A percentile compares a stretch with the other conserved stretches of the same genome.
Evolutionary conservation across 1,284 basidiomycete genomes (phyloP).

Genomic region (Cryptococcus maquisensis): DNA sequence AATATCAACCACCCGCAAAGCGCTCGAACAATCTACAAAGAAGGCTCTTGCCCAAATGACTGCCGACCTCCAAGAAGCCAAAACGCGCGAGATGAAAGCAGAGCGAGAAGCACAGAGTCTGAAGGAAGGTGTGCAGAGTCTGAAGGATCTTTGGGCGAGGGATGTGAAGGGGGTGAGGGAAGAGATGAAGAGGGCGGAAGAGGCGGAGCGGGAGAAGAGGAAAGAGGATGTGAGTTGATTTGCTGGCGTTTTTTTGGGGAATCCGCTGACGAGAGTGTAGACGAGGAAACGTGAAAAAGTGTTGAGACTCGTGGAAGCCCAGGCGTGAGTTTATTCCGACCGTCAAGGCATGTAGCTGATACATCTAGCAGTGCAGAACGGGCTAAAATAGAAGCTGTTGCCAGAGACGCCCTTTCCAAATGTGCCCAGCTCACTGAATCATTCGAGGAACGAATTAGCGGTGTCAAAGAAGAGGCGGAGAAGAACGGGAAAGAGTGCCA

Average conservation of each 20-base stretch:
- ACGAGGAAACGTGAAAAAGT: slow-evolving; percentile 26
- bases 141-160: slow-evolving; percentile 42
- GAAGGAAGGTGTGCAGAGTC: slow-evolving; percentile 35
- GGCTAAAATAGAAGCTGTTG: slow-evolving; percentile 19
- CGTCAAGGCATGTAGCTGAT: background rate
- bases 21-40: slow-evolving; percentile 36
- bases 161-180: slow-evolving; percentile 36
- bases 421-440: slow-evolving; percentile 10
- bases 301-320: slow-evolving; percentile 32
- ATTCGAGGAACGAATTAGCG: slow-evolving; percentile 23
- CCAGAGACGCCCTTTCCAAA: slow-evolving; percentile 21
- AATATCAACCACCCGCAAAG: slow-evolving; percentile 34
- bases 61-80: slow-evolving; percentile 33
- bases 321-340: slow-evolving; percentile 9
- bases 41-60: slow-evolving; percentile 36
- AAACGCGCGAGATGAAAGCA: slow-evolving; percentile 26
- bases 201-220: slow-evolving; percentile 26
- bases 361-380: slow-evolving; percentile 27
- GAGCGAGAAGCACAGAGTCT: slow-evolving; percentile 39
- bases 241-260: background rate
- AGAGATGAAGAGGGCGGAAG: slow-evolving; percentile 28
- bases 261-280: slow-evolving; percentile 6
- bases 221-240: slow-evolving; percentile 31
- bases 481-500: slow-evolving; percentile 21
- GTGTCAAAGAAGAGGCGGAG: slow-evolving; percentile 22